Evolutionary conservation across 441 rosid genomes (phyloP).

Genomic region (Theobroma grandiflorum): DNA sequence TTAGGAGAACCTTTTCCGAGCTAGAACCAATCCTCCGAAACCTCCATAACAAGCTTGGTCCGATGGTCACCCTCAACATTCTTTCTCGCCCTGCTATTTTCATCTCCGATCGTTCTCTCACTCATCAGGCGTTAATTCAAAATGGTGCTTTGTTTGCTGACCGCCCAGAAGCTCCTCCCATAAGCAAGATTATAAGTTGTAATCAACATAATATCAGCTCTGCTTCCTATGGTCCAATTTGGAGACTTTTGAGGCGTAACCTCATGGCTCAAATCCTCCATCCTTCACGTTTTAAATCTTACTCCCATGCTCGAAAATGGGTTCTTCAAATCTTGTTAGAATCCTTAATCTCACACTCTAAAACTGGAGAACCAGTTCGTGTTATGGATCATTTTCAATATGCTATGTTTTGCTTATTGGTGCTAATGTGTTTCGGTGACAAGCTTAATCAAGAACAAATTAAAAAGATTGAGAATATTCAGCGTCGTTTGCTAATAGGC

Average conservation of each 20-base stretch:
- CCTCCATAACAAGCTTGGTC: conserved; percentile 37
- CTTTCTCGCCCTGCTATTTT: conserved; percentile 34
- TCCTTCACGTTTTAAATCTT: conserved; percentile 22
- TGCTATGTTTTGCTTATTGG: conserved; percentile 44
- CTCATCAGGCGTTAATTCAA: conserved; percentile 31
- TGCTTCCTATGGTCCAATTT: conserved; percentile 18
- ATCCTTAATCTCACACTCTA: conserved; percentile 13
- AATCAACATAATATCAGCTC: conserved; percentile 9
- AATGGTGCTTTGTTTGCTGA: conserved; percentile 42
- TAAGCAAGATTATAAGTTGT: background rate
- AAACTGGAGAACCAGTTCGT: conserved; percentile 9
- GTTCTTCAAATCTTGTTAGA: conserved; percentile 30
- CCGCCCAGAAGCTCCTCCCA: conserved; percentile 31
- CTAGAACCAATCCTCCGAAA: conserved; percentile 31
- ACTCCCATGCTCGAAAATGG: conserved; percentile 35
- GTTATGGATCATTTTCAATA: conserved; percentile 37
- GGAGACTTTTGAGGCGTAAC: conserved; percentile 23
- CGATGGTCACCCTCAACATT: conserved; percentile 37
- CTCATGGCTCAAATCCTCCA: conserved; percentile 26
- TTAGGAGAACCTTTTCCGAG: conserved; percentile 30
- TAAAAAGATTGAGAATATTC: conserved; percentile 34
- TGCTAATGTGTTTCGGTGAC: conserved; percentile 48
- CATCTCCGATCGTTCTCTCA: conserved; percentile 36
- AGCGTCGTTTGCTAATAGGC: conserved; percentile 13
- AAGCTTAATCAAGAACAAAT: conserved; percentile 37